Base-by-base conservation (phyloP, 2,329 filamentous ascomycete species). In the Xylariaceae sp. region DNA sequence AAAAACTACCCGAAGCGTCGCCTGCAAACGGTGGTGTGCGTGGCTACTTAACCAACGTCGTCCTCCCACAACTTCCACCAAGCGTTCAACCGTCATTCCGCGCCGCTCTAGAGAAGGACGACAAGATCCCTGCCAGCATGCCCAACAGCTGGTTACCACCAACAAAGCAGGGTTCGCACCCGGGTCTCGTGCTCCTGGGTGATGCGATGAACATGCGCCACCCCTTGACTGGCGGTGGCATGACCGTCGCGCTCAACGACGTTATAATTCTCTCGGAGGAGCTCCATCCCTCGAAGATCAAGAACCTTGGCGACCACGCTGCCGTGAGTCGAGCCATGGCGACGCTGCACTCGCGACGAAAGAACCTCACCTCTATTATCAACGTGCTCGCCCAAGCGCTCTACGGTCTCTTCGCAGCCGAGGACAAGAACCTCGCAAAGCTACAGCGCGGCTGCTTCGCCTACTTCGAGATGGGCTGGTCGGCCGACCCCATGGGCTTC, bases 121-220 rank as follows among this genome's bases (percentile, higher is more conserved):
- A 89, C 68, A 86, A 86, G 66, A 84, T 97, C 61, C 87, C 91
- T 13, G 75, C 76, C 64, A 90, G 86, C 67, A 99, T 99, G 94
- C 94, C 94, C 55, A 99, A 97, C 76, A 93, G 88, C 62, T 99
- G 89, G 81, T 84, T 99, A 2, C 92, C 94, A 4, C 85, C 94
- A 0, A 82, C 85, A 0, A 76, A 75, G 50, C 89, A 88, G 61
- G 88, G 89, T 71, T 82, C 80, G 50, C 82, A 83, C 9, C 83
- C 86, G 1, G 90, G 90, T 3, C 77, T 96, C 61, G 81, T 96
- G 53, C 79, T 99, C 42, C 82, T 97, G 7, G 94, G 94, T 60
- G 94, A 99, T 73, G 93, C 94, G 11, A 88, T 96, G 82, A 99
- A 99, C 78, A 99, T 99, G 94, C 89, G 94, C n/a, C 94, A 99